These are phyloP conservation scores for Leccinum angustisporum DNA, from an alignment of 1,284 basidiomycete species.

Conservation along the genomic window DNA sequence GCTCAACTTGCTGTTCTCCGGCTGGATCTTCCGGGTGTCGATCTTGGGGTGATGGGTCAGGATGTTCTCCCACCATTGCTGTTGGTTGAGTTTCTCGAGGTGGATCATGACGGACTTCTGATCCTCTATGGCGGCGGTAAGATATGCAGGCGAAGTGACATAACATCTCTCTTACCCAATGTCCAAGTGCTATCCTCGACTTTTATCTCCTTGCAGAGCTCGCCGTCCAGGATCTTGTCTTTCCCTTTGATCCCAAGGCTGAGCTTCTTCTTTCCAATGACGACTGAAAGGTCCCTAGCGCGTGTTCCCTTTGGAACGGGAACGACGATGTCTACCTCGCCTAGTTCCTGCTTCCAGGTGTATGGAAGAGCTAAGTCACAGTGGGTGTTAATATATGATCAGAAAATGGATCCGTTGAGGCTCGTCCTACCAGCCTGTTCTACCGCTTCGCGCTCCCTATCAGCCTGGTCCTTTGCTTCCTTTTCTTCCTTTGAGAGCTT, in stretches of 20 bases:
- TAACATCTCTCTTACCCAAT: constrained; percentile 53
- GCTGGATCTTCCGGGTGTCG: constrained; percentile 95
- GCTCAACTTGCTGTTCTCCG: constrained; percentile 93
- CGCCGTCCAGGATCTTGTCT: constrained; percentile 85
- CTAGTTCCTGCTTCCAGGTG: constrained; percentile 88
- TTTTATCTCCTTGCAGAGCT: constrained; percentile 91
- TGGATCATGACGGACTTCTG: constrained; percentile 72
- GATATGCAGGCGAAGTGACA: constrained; percentile 7
- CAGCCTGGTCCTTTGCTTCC: constrained; percentile 66
- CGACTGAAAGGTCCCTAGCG: constrained; percentile 73
- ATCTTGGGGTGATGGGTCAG: constrained; percentile 95
- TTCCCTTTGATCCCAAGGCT: constrained; percentile 85
- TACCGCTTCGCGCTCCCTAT: constrained; percentile 65
- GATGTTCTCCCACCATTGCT: constrained; percentile 98
- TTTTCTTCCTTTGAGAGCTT: constrained; percentile 78
- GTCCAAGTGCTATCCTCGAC: constrained; percentile 98
- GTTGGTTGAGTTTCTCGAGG: constrained; percentile 84
- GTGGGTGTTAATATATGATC: constrained; percentile 14
- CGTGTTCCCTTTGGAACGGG: constrained; percentile 88
- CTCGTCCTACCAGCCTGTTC: constrained; percentile 81
- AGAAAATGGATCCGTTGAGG: constrained; percentile 11
- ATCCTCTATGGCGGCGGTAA: constrained; percentile 61
- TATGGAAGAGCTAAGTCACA: constrained; percentile 77
- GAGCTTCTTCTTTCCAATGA: constrained; percentile 80
- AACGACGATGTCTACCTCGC: constrained; percentile 81